Percentiles rank a stretch among this genome's conserved stretches.
These are phyloP conservation scores for Solanum hybrid DNA, from an alignment of 305 asterid species.

Conservation along the genomic window DNA sequence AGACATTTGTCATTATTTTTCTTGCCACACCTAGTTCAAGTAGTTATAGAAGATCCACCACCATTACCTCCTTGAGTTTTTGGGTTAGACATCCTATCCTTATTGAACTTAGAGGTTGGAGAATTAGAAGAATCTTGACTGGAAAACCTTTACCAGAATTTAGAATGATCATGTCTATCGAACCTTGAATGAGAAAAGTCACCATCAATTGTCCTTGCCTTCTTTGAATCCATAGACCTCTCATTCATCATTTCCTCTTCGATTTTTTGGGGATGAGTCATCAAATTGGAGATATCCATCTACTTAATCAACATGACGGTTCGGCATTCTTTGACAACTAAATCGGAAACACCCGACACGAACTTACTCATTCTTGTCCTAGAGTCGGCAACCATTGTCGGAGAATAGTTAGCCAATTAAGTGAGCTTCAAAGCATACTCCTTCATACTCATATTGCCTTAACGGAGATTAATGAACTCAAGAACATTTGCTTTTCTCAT, in stretches of 20 bases:
- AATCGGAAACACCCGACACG: neutral
- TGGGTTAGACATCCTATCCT: neutral
- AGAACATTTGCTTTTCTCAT: neutral
- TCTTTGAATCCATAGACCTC: neutral
- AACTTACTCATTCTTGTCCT: neutral
- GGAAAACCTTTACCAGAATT: neutral
- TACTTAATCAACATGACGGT: neutral
- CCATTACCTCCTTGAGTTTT: neutral
- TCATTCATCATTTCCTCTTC: neutral
- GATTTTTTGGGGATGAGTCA: neutral
- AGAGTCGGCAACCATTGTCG: neutral
- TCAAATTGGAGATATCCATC: neutral
- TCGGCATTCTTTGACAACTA: neutral
- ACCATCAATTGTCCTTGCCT: neutral
- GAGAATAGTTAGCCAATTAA: neutral
- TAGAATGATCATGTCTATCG: neutral
- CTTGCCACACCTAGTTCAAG: neutral
- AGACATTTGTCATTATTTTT: neutral
- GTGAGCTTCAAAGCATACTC: neutral
- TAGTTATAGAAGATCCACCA: neutral
- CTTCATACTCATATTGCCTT: neutral
- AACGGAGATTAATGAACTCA: neutral
- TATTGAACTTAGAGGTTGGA: neutral
- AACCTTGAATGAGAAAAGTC: neutral
- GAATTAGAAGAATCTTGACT: neutral